Evolutionary conservation across 2,329 filamentous ascomycete species (phyloP).

Genomic region (Phoma sp.): DNA sequence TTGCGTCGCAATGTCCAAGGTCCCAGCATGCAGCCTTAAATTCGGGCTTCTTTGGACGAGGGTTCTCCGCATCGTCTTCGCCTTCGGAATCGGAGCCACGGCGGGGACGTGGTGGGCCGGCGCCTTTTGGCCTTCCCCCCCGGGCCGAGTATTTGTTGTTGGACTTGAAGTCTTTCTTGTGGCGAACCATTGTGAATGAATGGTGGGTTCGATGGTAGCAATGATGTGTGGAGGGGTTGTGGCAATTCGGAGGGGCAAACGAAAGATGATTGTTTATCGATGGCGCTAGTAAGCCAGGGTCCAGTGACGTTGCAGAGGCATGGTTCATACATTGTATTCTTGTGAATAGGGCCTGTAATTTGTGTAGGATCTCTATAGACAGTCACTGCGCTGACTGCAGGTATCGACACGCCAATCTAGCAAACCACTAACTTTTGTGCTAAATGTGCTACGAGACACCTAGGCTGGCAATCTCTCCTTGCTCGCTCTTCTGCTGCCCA

Average conservation of each 20-base stretch:
- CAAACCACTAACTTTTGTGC: slow-evolving; percentile 7
- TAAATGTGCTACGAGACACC: slow-evolving; percentile 67
- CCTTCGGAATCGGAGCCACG: slow-evolving; percentile 32
- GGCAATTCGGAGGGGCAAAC: slow-evolving; percentile 27
- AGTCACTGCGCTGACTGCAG: neutral
- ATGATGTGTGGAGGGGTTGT: slow-evolving; percentile 2
- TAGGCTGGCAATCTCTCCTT: slow-evolving; percentile 82
- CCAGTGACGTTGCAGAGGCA: slow-evolving; percentile 16
- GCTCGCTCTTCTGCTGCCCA: slow-evolving; percentile 72
- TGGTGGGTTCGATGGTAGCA: neutral
- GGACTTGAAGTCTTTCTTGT: slow-evolving; percentile 86
- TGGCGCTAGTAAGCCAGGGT: slow-evolving; percentile 20
- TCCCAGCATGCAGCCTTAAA: slow-evolving; percentile 99
- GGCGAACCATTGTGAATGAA: slow-evolving; percentile 75
- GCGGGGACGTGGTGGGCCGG: slow-evolving; percentile 58
- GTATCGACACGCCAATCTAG: slow-evolving; percentile 4
- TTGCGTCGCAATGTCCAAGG: slow-evolving; percentile 95
- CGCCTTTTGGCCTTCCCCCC: slow-evolving; percentile 56
- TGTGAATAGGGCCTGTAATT: neutral
- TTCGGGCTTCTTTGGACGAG: slow-evolving; percentile 54
- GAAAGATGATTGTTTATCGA: slow-evolving; percentile 31
- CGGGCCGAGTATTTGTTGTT: slow-evolving; percentile 71
- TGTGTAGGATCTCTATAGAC: neutral
- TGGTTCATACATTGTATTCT: neutral
- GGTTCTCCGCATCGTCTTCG: slow-evolving; percentile 31